Conservation (phyloP, 2,329 filamentous ascomycete genomes). For the Capronia americana region DNA sequence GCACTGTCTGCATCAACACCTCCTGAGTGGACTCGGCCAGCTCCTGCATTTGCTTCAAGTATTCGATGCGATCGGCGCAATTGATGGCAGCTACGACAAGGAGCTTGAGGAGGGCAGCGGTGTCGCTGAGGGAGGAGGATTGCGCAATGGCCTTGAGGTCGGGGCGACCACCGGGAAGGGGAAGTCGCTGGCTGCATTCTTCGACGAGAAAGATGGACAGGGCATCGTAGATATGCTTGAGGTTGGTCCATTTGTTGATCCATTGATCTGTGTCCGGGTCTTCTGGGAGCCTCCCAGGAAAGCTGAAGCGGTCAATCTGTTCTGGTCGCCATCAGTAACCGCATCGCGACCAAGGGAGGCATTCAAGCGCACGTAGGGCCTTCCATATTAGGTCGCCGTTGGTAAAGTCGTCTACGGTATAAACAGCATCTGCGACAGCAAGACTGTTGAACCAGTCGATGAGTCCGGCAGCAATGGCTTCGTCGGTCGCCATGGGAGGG, state of each 20-base stretch:
- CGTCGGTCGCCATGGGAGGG: conserved; percentile 51
- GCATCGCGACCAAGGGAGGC: not conserved
- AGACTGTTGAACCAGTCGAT: conserved; percentile 53
- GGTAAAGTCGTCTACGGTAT: conserved; percentile 47
- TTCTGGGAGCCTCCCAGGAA: conserved; percentile 56
- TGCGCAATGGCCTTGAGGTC: conserved; percentile 56
- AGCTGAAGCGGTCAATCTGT: conserved; percentile 56
- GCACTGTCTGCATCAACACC: conserved; percentile 55
- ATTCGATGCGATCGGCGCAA: conserved; percentile 62
- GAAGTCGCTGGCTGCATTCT: conserved; percentile 53
- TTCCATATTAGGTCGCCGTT: conserved; percentile 56
- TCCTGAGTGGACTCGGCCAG: conserved; percentile 53
- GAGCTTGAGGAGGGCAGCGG: conserved; percentile 65
- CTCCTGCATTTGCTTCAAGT: conserved; percentile 57
- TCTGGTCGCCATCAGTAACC: conserved; percentile 42
- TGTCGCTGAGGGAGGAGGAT: conserved; percentile 51
- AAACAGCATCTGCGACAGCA: conserved; percentile 36
- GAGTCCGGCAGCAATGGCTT: conserved; percentile 53
- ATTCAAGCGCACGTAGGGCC: conserved; percentile 44
- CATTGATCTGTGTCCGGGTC: conserved; percentile 52
- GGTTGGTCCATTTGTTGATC: conserved; percentile 57
- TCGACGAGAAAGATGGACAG: conserved; percentile 54
- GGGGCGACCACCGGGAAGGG: conserved; percentile 51
- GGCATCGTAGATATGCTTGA: conserved; percentile 56
- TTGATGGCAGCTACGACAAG: conserved; percentile 68